A percentile compares a stretch with the other conserved stretches of the same genome.
These are phyloP conservation scores for Spinacia oleracea DNA, from an alignment of 179 eudicot species.

Conservation along the genomic window DNA sequence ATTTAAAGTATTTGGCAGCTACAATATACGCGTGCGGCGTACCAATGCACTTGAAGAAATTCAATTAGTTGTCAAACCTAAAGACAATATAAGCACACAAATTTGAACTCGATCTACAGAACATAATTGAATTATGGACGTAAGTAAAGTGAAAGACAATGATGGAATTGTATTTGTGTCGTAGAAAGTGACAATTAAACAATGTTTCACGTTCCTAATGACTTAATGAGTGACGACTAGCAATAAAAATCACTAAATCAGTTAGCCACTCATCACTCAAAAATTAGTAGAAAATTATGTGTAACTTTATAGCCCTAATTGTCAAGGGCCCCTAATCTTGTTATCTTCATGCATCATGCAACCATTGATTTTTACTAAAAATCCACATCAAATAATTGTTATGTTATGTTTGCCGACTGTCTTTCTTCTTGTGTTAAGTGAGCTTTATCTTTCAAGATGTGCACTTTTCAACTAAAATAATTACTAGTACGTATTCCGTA, in stretches of 20 bases:
- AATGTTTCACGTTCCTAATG: not conserved
- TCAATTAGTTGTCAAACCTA: too few species aligned
- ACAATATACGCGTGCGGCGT: too few species aligned
- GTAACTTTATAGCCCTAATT: not conserved
- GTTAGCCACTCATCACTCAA: not conserved
- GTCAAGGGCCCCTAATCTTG: not conserved
- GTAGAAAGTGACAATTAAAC: not conserved
- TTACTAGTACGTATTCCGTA: too few species aligned
- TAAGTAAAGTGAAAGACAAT: not conserved
- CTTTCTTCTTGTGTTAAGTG: not conserved
- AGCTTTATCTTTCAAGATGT: too few species aligned
- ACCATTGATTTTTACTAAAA: not conserved
- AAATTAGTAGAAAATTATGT: not conserved
- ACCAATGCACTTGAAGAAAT: too few species aligned
- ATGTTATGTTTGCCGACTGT: not conserved
- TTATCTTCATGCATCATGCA: not conserved
- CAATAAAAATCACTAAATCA: not conserved
- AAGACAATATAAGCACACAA: too few species aligned
- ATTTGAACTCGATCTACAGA: too few species aligned
- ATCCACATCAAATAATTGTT: not conserved
- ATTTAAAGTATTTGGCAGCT: too few species aligned
- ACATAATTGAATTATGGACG: too few species aligned
- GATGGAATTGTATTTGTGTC: not conserved
- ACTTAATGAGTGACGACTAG: not conserved
- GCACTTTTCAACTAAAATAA: too few species aligned